Evolutionary conservation across 2,329 filamentous ascomycete species (phyloP).

Genomic region (Alternaria rosae): DNA sequence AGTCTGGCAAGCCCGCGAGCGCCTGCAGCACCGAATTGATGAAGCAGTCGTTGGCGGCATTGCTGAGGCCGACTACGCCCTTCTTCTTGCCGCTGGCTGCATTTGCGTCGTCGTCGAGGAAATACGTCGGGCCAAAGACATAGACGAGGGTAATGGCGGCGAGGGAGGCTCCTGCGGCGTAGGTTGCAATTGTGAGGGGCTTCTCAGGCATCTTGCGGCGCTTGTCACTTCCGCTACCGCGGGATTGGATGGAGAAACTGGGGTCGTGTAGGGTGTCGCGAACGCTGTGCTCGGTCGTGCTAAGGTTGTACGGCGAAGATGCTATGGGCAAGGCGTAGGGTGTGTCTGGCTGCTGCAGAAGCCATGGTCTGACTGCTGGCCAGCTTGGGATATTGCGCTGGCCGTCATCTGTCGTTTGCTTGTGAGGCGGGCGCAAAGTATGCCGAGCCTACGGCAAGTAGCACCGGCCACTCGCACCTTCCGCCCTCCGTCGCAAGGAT

Average conservation of each 20-base stretch:
- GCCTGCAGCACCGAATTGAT: constrained; percentile 97
- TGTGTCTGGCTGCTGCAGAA: constrained; percentile 11
- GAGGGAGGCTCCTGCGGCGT: constrained; percentile 93
- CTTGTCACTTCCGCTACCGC: constrained; percentile 27
- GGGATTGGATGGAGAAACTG: constrained; percentile 29
- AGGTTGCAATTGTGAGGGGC: constrained; percentile 82
- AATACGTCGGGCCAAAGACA: constrained; percentile 96
- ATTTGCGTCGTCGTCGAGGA: constrained; percentile 85
- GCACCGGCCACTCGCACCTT: constrained; percentile 28
- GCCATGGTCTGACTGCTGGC: constrained; percentile 42
- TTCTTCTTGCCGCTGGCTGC: constrained; percentile 71
- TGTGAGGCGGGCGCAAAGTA: constrained; percentile 28
- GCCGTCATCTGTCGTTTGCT: constrained; percentile 39
- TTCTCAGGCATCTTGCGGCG: constrained; percentile 75
- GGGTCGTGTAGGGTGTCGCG: constrained; percentile 25
- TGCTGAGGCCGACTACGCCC: constrained; percentile 83
- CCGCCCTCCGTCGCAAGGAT: constrained; percentile 35
- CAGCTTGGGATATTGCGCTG: constrained; percentile 25
- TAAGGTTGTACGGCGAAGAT: constrained; percentile 2
- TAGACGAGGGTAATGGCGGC: constrained; percentile 95
- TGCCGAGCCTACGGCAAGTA: constrained; percentile 27
- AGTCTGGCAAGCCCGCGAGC: constrained; percentile 85
- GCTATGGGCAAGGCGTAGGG: constrained; percentile 1
- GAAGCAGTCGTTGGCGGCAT: constrained; percentile 82
- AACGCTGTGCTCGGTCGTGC: constrained; percentile 20